Percentiles rank a stretch among this genome's conserved stretches.
These are phyloP conservation scores for Globisporangium uncinulatum DNA, from an alignment of 352 stramenopile species.

Conservation along the genomic window DNA sequence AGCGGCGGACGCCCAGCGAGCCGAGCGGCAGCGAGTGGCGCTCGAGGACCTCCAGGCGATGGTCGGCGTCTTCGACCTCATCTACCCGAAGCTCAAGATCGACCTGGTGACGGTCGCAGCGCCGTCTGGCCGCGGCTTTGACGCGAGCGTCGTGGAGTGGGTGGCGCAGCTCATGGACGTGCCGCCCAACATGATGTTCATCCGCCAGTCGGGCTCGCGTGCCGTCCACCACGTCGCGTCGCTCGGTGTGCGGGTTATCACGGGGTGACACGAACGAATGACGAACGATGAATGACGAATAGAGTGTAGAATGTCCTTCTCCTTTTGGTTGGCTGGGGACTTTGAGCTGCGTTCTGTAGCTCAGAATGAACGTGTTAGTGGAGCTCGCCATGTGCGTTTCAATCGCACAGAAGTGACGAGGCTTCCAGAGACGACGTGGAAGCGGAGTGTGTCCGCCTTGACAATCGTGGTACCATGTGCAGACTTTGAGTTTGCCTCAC, in stretches of 20 bases:
- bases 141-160: conserved; percentile 69
- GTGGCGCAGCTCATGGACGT: conserved; percentile 54
- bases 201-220: conserved; percentile 67
- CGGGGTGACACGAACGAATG: conserved; percentile 17
- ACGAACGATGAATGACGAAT: too few relatives aligned
- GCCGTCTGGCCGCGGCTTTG: conserved; percentile 25
- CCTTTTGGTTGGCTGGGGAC: too few relatives aligned
- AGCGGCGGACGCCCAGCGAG: neutral
- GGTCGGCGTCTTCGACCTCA: conserved; percentile 62
- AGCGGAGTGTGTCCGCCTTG: too few relatives aligned
- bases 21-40: too few relatives aligned
- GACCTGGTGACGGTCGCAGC: conserved; percentile 57
- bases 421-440: too few relatives aligned
- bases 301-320: too few relatives aligned
- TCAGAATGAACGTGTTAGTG: too few relatives aligned
- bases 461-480: too few relatives aligned
- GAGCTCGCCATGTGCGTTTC: too few relatives aligned
- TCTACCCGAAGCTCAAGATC: conserved; percentile 86
- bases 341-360: too few relatives aligned
- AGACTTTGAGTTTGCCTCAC: too few relatives aligned
- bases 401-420: too few relatives aligned
- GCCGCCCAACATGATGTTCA: conserved; percentile 88
- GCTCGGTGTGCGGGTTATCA: conserved; percentile 77
- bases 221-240: conserved; percentile 62
- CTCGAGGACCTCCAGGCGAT: conserved; percentile 28